A percentile compares a stretch with the other conserved stretches of the same genome.
Conservation (phyloP, 179 eudicot species). For the Beta macrorhiza region DNA sequence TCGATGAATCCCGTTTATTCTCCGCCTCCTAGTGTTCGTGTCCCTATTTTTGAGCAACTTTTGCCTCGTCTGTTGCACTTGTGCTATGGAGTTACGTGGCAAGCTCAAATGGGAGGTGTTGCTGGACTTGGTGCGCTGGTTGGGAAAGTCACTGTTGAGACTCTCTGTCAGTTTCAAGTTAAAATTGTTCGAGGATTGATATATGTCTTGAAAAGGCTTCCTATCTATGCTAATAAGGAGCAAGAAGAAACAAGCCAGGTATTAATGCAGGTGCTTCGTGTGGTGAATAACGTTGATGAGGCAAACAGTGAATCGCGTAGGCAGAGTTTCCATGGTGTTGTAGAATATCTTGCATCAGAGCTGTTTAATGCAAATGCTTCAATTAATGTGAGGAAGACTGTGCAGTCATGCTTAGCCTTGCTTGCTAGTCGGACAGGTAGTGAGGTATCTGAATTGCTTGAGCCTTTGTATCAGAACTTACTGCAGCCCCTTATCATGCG, state of each 20-base stretch:
- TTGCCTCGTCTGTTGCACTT: slow-evolving; percentile 90
- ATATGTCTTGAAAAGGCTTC: slow-evolving; percentile 93
- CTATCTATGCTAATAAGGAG: slow-evolving; percentile 85
- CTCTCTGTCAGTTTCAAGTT: slow-evolving; percentile 79
- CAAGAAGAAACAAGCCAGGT: slow-evolving; percentile 98
- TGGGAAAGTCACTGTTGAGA: slow-evolving; percentile 95
- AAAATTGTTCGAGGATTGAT: slow-evolving; percentile 77
- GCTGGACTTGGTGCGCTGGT: slow-evolving; percentile 93
- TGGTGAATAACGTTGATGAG: slow-evolving; percentile 95
- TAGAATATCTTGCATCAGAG: slow-evolving; percentile 89
- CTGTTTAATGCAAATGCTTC: slow-evolving; percentile 87
- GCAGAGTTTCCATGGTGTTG: slow-evolving; percentile 91
- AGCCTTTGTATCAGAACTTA: slow-evolving; percentile 80
- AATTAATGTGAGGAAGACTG: slow-evolving; percentile 79
- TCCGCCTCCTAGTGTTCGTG: slow-evolving; percentile 89
- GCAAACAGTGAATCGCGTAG: slow-evolving; percentile 91
- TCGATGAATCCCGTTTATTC: slow-evolving; percentile 97
- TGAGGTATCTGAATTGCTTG: slow-evolving; percentile 97
- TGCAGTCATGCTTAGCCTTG: slow-evolving; percentile 95
- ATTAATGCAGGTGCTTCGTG: slow-evolving; percentile 91
- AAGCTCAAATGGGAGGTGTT: slow-evolving; percentile 96
- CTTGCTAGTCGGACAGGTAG: slow-evolving; percentile 98
- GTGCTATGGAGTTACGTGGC: slow-evolving; percentile 97
- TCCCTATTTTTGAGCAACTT: slow-evolving; percentile 94
- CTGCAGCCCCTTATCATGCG: slow-evolving; percentile 90